A percentile compares a stretch with the other conserved stretches of the same genome.
Conservation (phyloP, 495 filamentous ascomycete genomes). For the Astrothelium macrocarpum region DNA sequence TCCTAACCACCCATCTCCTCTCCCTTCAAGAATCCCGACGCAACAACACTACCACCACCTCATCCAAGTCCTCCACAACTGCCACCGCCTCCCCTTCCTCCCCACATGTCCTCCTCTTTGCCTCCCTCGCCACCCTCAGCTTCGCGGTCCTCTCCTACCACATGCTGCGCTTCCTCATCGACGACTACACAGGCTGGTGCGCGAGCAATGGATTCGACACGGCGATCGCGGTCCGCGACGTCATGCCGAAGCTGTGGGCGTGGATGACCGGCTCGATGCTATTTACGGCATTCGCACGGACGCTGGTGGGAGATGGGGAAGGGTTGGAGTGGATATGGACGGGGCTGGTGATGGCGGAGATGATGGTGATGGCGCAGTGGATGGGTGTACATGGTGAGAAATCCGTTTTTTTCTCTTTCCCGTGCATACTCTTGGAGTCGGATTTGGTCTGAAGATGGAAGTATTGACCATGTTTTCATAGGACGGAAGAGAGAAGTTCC, state of each 20-base stretch:
- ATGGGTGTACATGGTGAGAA: constrained; percentile 18
- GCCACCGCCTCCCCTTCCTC: not conserved
- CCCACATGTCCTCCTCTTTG: constrained; percentile 4
- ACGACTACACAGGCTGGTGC: constrained; percentile 13
- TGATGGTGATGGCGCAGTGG: constrained; percentile 10
- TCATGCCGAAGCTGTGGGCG: constrained; percentile 6
- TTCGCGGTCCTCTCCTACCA: constrained; percentile 15
- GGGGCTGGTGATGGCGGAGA: constrained; percentile 9
- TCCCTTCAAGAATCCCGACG: not conserved
- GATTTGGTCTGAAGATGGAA: not conserved
- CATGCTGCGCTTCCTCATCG: constrained; percentile 19
- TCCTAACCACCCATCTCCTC: constrained; percentile 11
- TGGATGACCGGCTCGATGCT: constrained; percentile 17
- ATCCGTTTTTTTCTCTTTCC: not conserved
- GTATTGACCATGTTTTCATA: not conserved
- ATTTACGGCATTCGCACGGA: constrained; percentile 17
- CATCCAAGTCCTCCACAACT: not conserved
- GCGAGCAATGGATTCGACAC: not conserved
- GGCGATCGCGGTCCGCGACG: not conserved
- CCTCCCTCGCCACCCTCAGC: constrained; percentile 14
- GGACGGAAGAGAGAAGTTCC: constrained; percentile 20
- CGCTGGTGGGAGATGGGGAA: constrained; percentile 9
- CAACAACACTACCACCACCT: no score
- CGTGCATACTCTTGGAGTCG: not conserved
- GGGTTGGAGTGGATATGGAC: constrained; percentile 11